Conservation (phyloP, 306 rosid species). For the Sindora glabra region DNA sequence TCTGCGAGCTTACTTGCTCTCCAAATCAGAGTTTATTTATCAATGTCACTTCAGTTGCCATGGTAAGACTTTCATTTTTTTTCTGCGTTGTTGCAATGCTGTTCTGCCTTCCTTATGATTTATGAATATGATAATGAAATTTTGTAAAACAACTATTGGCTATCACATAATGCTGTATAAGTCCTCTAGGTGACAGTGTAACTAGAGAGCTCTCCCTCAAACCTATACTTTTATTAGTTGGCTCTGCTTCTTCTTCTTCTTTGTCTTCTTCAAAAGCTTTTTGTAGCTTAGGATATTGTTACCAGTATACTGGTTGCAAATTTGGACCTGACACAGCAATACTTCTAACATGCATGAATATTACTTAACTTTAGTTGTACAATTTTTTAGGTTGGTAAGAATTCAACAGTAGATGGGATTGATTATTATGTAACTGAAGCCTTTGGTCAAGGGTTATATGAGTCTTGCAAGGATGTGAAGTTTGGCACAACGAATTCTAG, state of each 20-base stretch:
- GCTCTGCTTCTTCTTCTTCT: background rate
- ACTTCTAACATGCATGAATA: background rate
- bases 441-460: slow-evolving; percentile 88
- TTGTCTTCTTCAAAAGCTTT: background rate
- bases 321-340: slow-evolving; percentile 1
- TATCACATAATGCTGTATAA: background rate
- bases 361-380: slow-evolving; percentile 18
- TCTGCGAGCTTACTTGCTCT: slow-evolving; percentile 97
- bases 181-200: background rate
- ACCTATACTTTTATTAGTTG: background rate
- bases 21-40: slow-evolving; percentile 95
- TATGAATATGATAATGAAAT: background rate
- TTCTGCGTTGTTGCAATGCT: background rate
- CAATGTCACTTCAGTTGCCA: slow-evolving; percentile 70
- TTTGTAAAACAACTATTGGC: slow-evolving; percentile 2
- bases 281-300: too few relatives aligned
- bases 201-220: background rate
- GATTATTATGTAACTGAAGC: slow-evolving; percentile 64
- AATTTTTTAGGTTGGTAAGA: slow-evolving; percentile 62
- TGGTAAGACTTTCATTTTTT: slow-evolving; percentile 41
- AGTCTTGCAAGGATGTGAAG: slow-evolving; percentile 95
- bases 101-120: background rate
- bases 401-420: slow-evolving; percentile 76
- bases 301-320: slow-evolving; percentile 2
- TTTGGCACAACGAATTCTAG: slow-evolving; percentile 86